Evolutionary conservation across 768 basidiomycete species (phyloP).

Genomic region (Dacryopinax spathularia): DNA sequence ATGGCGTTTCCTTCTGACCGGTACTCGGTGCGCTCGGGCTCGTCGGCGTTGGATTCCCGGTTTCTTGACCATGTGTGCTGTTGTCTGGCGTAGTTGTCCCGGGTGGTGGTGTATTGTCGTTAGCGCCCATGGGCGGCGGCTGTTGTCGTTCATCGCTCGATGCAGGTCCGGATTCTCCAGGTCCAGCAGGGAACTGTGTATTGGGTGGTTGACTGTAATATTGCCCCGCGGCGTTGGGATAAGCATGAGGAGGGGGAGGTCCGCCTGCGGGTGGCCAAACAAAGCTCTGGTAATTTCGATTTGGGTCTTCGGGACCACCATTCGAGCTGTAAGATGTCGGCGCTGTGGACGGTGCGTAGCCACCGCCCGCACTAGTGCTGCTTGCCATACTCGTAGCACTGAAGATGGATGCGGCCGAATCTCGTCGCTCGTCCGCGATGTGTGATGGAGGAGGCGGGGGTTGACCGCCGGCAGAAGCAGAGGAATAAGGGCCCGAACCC

Average conservation of each 20-base stretch:
- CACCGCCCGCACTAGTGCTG: background rate
- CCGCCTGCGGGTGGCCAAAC: background rate
- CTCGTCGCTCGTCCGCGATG: conserved; percentile 54
- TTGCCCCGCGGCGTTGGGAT: background rate
- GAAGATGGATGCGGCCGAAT: conserved; percentile 52
- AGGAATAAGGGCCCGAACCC: background rate
- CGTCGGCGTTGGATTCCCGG: conserved; percentile 18
- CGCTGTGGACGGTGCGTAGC: conserved; percentile 3
- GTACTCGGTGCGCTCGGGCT: background rate
- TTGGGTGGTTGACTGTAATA: background rate
- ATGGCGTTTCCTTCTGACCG: conserved; percentile 40
- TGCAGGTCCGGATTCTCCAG: background rate
- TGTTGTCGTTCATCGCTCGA: background rate
- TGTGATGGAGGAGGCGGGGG: conserved; percentile 21
- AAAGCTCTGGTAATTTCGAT: background rate
- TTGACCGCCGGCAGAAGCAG: conserved; percentile 17
- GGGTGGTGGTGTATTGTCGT: background rate
- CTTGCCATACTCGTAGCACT: background rate
- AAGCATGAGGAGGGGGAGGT: background rate
- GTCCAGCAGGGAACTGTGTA: background rate
- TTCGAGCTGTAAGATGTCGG: conserved; percentile 31
- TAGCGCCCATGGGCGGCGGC: background rate
- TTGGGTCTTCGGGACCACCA: conserved; percentile 19
- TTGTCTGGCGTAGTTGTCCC: conserved; percentile 26
- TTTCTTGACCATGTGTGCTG: conserved; percentile 26